These are phyloP conservation scores for Plectosphaerella cucumerina DNA, from an alignment of 2,329 filamentous ascomycete genomes.

Conservation along the genomic window DNA sequence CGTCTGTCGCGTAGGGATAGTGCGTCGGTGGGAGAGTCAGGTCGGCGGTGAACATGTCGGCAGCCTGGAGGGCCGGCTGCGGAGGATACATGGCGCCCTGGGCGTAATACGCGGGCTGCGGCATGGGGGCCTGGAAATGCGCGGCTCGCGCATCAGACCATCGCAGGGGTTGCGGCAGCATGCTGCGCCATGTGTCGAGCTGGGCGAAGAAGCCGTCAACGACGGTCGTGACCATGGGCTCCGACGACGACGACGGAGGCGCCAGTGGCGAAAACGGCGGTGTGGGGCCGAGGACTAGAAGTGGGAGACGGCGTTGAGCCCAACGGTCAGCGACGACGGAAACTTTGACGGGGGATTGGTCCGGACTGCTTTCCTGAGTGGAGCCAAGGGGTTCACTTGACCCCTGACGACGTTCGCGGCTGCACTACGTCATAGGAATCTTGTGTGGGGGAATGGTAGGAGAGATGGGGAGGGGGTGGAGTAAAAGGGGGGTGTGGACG, in stretches of 20 bases:
- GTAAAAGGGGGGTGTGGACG: no score
- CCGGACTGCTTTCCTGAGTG: neutral
- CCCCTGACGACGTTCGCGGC: no score
- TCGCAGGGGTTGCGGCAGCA: slow-evolving; percentile 49
- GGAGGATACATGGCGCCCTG: slow-evolving; percentile 15
- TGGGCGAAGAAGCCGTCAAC: slow-evolving; percentile 40
- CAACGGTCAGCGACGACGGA: neutral
- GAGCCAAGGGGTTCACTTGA: neutral
- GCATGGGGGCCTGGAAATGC: slow-evolving; percentile 29
- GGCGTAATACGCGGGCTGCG: slow-evolving; percentile 8
- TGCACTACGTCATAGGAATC: neutral
- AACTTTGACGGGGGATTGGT: neutral
- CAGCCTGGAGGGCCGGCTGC: slow-evolving; percentile 14
- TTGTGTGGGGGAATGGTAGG: no score
- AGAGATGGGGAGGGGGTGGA: no score
- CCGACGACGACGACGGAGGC: slow-evolving; percentile 14
- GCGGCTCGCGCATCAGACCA: slow-evolving; percentile 52
- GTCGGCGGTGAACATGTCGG: slow-evolving; percentile 40
- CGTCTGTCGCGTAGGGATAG: slow-evolving; percentile 49
- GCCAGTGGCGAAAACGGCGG: slow-evolving; percentile 4
- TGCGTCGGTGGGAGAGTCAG: slow-evolving; percentile 36
- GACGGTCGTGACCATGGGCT: no score
- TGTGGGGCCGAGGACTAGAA: slow-evolving; percentile 1
- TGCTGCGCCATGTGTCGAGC: slow-evolving; percentile 53
- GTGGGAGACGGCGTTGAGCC: neutral